Base-by-base conservation (phyloP, 2,329 filamentous ascomycete genomes). In the Mycogone perniciosa region DNA sequence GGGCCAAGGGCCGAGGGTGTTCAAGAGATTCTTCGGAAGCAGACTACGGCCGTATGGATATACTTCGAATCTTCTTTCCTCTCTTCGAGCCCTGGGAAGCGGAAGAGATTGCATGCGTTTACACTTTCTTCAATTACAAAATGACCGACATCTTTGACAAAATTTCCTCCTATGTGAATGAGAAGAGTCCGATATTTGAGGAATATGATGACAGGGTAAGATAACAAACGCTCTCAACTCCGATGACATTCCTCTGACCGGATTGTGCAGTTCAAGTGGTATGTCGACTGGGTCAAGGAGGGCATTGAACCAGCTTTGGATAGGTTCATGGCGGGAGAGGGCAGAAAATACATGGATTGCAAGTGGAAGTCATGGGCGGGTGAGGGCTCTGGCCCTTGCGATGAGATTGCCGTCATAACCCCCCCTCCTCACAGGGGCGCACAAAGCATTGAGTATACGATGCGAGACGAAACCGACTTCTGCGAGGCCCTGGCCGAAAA, bases 21-120 rank as follows among this genome's bases (percentile, higher is more conserved):
- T 44, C 38, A n/a, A 10, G 26, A 9, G 29, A 10, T 11, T 9
- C 9, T 13, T 11, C 26, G n/a, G 27, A 29, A 10, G 9, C 6
- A 11, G 6, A 38, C 10, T 9, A n/a, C 20, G 20, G 5, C 35
- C 5, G 10, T 11, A 6, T 5, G 7, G 35, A 48, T 7, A 30
- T n/a, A 20, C 34, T 9, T 27, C 31, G 5, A 13, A 34, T 46
- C 6, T 31, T 46, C 38, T 31, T 42, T 31, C 3, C 20, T 27
- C 31, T 13, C 5, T 37, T 53, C 13, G 47, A 46, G n/a, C 44
- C 46, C 5, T 53, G 51, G 51, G 51, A 53, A 33, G 26, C 44
- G 20, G 51, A 53, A 31, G 47, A 50, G 46, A 39, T 53, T 20
- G 13, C 26, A 10, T 50, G 46, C 13, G 11, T 53, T 26, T 37